Evolutionary conservation across 495 filamentous ascomycete species (phyloP), one percentile per base, ranked within the genome.

Genomic region (Usnea hakonensis): DNA sequence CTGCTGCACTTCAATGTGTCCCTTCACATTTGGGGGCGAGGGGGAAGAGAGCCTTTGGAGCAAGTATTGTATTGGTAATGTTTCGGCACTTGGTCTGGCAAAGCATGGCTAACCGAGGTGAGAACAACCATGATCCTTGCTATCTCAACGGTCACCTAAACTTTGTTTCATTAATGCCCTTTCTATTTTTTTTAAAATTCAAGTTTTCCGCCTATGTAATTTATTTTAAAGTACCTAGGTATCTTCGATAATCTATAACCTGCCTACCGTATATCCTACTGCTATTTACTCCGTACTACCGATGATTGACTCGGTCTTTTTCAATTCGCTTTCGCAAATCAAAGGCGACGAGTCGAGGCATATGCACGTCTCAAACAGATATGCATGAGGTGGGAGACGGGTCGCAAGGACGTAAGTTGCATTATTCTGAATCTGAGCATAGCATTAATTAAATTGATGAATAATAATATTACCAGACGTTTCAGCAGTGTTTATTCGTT

Each of bases 401-500:
- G 46, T 50, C 46, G 46, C 46, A 50, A 50, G 26, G 3, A 50
- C 26, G 5, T 50, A n/a, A n/a, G n/a, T n/a, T n/a, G n/a, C 10
- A 26, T 50, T 26, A 46, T 36, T 5, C 5, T 36, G 6, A 36
- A 36, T 36, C 35, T 36, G 5, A 36, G 5, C 11, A 36, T 26
- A 26, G 10, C 14, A 14, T 46, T 26, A 6, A 2, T 26, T 7
- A 10, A 23, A 16, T 26, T 26, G 3, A n/a, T 26, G 11, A 13
- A 13, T 46, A 26, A 23, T 46, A 53, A 19, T 3, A 41, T 21
- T 11, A 14, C 9, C 40, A 35, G 19, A 48, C 28, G 57, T 59
- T 59, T 59, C 57, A 54, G n/a, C n/a, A n/a, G n/a, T n/a, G n/a
- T n/a, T 61, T 30, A 19, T 57, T 41, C 55, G 38, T 26, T 37